Conservation (phyloP, 1,284 basidiomycete genomes). For the Neonothopanus nambi region DNA sequence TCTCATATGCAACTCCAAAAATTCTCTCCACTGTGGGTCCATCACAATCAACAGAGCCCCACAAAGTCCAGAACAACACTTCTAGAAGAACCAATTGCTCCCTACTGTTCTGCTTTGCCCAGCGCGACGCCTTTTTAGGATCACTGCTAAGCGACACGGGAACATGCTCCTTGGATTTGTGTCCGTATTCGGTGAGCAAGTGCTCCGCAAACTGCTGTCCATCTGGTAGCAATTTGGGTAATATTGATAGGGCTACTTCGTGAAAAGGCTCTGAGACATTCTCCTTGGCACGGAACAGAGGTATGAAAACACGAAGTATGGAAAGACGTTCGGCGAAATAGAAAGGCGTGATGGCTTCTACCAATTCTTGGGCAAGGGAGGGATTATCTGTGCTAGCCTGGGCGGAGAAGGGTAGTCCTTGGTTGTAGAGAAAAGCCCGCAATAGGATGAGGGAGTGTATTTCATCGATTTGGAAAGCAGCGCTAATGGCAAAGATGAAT, state of each 20-base stretch:
- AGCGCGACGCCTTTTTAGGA: slow-evolving; percentile 62
- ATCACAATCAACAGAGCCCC: slow-evolving; percentile 69
- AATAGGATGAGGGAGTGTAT: slow-evolving; percentile 71
- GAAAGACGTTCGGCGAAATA: slow-evolving; percentile 79
- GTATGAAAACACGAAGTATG: slow-evolving; percentile 53
- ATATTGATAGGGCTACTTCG: slow-evolving; percentile 50
- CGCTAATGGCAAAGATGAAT: slow-evolving; percentile 67
- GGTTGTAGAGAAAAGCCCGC: slow-evolving; percentile 78
- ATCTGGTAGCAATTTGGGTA: slow-evolving; percentile 65
- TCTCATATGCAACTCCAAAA: slow-evolving; percentile 64
- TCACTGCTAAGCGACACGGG: slow-evolving; percentile 54
- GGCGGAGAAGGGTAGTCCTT: slow-evolving; percentile 61
- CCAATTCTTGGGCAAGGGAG: slow-evolving; percentile 57
- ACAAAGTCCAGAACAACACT: slow-evolving; percentile 84
- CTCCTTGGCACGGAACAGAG: slow-evolving; percentile 66
- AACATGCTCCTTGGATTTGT: slow-evolving; percentile 53
- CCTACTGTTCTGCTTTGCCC: slow-evolving; percentile 78
- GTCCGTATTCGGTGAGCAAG: slow-evolving; percentile 59
- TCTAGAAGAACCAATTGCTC: slow-evolving; percentile 84
- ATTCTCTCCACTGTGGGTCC: slow-evolving; percentile 63
- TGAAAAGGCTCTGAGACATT: slow-evolving; percentile 55
- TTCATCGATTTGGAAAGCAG: slow-evolving; percentile 73
- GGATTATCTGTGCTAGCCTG: slow-evolving; percentile 40
- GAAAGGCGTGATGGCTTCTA: slow-evolving; percentile 76
- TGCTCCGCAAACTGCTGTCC: slow-evolving; percentile 54